These are phyloP conservation scores for Acephala macrosclerotiorum DNA, from an alignment of 2,329 filamentous ascomycete species.

Conservation along the genomic window DNA sequence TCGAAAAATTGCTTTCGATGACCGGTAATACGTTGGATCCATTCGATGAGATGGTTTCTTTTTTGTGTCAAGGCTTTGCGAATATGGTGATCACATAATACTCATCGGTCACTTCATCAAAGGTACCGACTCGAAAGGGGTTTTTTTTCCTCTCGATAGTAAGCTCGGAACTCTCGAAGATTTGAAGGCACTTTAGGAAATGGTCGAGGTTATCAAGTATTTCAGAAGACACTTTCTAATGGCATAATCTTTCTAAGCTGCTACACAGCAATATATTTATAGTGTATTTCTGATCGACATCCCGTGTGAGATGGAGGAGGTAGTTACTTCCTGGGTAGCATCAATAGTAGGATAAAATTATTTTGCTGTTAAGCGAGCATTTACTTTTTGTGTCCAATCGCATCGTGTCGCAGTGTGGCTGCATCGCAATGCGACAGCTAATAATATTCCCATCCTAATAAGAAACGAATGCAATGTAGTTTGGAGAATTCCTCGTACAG, in stretches of 20 bases:
- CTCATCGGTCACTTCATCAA: too few relatives aligned
- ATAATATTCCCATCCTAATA: not conserved
- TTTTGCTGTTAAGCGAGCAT: conserved; percentile 5
- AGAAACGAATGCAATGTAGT: conserved; percentile 9
- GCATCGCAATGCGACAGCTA: too few relatives aligned
- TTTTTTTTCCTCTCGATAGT: too few relatives aligned
- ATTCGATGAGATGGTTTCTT: too few relatives aligned
- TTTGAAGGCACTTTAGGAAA: too few relatives aligned
- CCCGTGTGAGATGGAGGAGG: conserved; percentile 1
- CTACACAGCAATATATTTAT: conserved; percentile 10
- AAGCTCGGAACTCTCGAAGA: too few relatives aligned
- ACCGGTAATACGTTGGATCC: too few relatives aligned
- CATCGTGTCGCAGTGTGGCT: too few relatives aligned
- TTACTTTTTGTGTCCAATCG: not conserved
- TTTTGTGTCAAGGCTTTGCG: too few relatives aligned
- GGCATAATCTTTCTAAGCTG: conserved; percentile 7
- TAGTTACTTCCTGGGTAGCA: conserved; percentile 11
- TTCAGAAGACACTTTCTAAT: conserved; percentile 9
- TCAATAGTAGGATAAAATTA: conserved; percentile 11
- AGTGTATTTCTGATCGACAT: conserved; percentile 8
- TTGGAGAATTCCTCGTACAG: conserved; percentile 10
- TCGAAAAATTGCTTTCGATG: too few relatives aligned
- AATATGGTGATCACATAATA: too few relatives aligned
- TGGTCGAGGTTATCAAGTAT: not conserved
- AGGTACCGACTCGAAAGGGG: too few relatives aligned